phyloP scores from a whole-genome alignment of 108 stramenopile species.

The Seminavis robusta region DNA sequence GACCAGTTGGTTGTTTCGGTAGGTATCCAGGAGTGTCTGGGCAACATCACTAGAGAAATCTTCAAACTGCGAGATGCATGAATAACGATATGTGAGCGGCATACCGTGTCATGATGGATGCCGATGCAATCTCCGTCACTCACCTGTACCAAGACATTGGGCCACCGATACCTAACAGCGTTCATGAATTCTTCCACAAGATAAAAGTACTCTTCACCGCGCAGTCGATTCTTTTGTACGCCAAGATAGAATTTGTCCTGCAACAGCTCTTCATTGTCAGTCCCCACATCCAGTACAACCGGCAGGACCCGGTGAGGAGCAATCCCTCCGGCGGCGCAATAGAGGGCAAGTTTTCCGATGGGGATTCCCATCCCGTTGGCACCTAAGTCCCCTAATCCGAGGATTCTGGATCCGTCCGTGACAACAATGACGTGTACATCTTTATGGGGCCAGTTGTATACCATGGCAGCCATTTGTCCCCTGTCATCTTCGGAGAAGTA shows the following conservation, averaged over 20 bases:
- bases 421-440: slow-evolving; percentile 96
- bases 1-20: slow-evolving; percentile 82
- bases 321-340: slow-evolving; percentile 98
- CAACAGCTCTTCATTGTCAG: slow-evolving; percentile 90
- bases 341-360: slow-evolving; percentile 88
- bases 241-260: slow-evolving; percentile 94
- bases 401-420: slow-evolving; percentile 94
- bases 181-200: slow-evolving; percentile 97
- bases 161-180: slow-evolving; percentile 93
- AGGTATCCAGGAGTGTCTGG: slow-evolving; percentile 88
- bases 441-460: slow-evolving; percentile 96
- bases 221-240: slow-evolving; percentile 69
- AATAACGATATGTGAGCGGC: too few species aligned
- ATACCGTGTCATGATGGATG: too few species aligned
- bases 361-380: slow-evolving; percentile 97
- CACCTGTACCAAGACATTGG: slow-evolving; percentile 79
- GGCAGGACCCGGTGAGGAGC: slow-evolving; percentile 95
- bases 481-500: slow-evolving; percentile 90
- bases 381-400: slow-evolving; percentile 97
- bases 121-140: too few species aligned
- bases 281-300: slow-evolving; percentile 96
- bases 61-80: too few species aligned
- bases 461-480: slow-evolving; percentile 92
- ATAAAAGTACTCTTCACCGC: slow-evolving; percentile 77
- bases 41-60: slow-evolving; percentile 91